Conservation (phyloP, 106 monocot species). For the Dendrobium nobile region DNA sequence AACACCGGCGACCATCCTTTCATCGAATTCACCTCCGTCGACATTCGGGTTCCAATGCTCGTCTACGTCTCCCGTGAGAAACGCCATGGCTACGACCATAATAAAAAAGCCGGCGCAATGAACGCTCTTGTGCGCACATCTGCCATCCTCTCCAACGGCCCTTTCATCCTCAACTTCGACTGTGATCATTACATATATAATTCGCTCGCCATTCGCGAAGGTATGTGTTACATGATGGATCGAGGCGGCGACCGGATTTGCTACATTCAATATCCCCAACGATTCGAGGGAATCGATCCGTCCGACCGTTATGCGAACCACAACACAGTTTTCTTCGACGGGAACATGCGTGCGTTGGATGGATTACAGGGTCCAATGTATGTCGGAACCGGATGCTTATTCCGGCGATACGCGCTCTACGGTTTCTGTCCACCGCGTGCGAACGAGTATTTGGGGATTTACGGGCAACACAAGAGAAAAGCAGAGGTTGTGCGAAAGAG, state of each 20-base stretch:
- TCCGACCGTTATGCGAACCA: conserved; percentile 97
- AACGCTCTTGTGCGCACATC: conserved; percentile 86
- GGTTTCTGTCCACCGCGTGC: conserved; percentile 80
- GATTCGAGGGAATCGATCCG: conserved; percentile 95
- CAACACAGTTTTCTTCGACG: conserved; percentile 99
- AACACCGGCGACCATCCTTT: conserved; percentile 47
- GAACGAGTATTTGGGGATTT: conserved; percentile 59
- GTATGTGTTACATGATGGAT: conserved; percentile 99
- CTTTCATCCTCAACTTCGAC: conserved; percentile 97
- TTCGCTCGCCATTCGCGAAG: conserved; percentile 67
- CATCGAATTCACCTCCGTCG: conserved; percentile 72
- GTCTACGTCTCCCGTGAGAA: conserved; percentile 91
- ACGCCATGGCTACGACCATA: conserved; percentile 74
- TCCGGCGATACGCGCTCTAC: conserved; percentile 77
- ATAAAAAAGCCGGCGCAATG: conserved; percentile 98
- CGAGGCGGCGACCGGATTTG: conserved; percentile 88
- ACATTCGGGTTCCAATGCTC: conserved; percentile 70
- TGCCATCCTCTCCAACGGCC: conserved; percentile 85
- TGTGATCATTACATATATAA: conserved; percentile 99
- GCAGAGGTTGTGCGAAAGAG: background rate
- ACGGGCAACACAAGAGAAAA: conserved; percentile 57
- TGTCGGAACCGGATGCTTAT: conserved; percentile 92
- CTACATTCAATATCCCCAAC: conserved; percentile 89
- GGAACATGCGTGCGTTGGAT: conserved; percentile 94
- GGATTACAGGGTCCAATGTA: conserved; percentile 93